These are phyloP conservation scores for Hypoxylon sp. DNA, from an alignment of 2,329 filamentous ascomycete species.

Conservation along the genomic window DNA sequence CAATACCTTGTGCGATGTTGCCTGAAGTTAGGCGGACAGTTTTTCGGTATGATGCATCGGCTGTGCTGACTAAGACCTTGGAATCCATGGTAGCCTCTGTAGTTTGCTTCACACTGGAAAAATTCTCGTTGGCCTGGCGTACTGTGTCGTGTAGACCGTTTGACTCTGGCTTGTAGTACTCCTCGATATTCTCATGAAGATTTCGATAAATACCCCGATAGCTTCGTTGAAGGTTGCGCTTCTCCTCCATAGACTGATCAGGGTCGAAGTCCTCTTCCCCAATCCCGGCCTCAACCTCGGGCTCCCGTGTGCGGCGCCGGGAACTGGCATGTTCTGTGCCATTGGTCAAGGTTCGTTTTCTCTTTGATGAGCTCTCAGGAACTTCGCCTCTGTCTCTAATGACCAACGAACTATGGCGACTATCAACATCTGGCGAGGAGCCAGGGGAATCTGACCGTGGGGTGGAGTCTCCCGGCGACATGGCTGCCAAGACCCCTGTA, in stretches of 20 bases:
- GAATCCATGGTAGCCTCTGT: slow-evolving; percentile 92
- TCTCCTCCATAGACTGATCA: slow-evolving; percentile 82
- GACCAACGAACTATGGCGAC: slow-evolving; percentile 48
- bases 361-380: slow-evolving; percentile 48
- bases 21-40: slow-evolving; percentile 81
- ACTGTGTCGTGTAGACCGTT: slow-evolving; percentile 76
- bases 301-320: slow-evolving; percentile 52
- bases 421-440: slow-evolving; percentile 40
- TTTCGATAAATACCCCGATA: slow-evolving; percentile 76
- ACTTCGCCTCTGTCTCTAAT: slow-evolving; percentile 53
- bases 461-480: slow-evolving; percentile 48
- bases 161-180: slow-evolving; percentile 77
- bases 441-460: slow-evolving; percentile 42
- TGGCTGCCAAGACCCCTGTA: slow-evolving; percentile 16
- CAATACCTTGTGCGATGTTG: slow-evolving; percentile 80
- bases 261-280: slow-evolving; percentile 67
- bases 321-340: slow-evolving; percentile 49
- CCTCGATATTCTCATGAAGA: slow-evolving; percentile 76
- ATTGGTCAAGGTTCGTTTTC: slow-evolving; percentile 53
- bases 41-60: slow-evolving; percentile 85
- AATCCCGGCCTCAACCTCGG: slow-evolving; percentile 39
- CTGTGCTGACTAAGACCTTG: slow-evolving; percentile 83
- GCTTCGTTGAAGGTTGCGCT: slow-evolving; percentile 77
- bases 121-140: slow-evolving; percentile 74
- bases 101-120: slow-evolving; percentile 84